Evolutionary conservation across 495 filamentous ascomycete species (phyloP), one percentile per base, ranked within the genome.

Genomic region (Eremomyces bilateralis): DNA sequence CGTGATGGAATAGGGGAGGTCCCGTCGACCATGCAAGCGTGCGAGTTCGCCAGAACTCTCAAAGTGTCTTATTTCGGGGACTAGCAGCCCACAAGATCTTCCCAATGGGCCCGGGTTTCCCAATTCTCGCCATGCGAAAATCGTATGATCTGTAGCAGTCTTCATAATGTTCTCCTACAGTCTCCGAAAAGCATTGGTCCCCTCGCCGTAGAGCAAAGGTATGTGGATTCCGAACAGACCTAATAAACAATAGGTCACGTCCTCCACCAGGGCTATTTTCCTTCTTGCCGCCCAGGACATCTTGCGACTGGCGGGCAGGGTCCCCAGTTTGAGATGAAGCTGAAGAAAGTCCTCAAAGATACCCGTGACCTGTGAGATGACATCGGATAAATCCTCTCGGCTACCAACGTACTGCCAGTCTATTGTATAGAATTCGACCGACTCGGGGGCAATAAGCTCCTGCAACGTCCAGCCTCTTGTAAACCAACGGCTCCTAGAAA

Each of bases 221-320:
- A 32, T 32, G 30, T 32, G 15, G 30, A 32, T 17, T 8, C 19
- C 30, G 15, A 32, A 32, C 13, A 32, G 13, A 17, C 30, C 30
- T 8, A 32, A 17, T 8, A 32, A 17, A 8, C 6, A 32, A 17
- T 32, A 32, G 6, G 30, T 17, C 5, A 8, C 5, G 19, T 32
- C 30, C 19, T 32, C 30, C 6, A 6, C 6, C 19, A 6, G 6
- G 8, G 6, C 19, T 8, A 17, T 32, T 17, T 32, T 11, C 6
- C 30, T 6, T 6, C 30, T 11, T 32, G 6, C 6, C 15, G 15
- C 15, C 30, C 30, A 32, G 6, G 30, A 32, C 15, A 32, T 8
- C 6, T n/a, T n/a, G n/a, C n/a, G n/a, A n/a, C n/a, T n/a, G n/a
- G n/a, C 30, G 30, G 8, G 13, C 30, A 17, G 6, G 8, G 15